phyloP scores from a whole-genome alignment of 2,329 filamentous ascomycete species.

The Drechslerella coelobrocha region DNA sequence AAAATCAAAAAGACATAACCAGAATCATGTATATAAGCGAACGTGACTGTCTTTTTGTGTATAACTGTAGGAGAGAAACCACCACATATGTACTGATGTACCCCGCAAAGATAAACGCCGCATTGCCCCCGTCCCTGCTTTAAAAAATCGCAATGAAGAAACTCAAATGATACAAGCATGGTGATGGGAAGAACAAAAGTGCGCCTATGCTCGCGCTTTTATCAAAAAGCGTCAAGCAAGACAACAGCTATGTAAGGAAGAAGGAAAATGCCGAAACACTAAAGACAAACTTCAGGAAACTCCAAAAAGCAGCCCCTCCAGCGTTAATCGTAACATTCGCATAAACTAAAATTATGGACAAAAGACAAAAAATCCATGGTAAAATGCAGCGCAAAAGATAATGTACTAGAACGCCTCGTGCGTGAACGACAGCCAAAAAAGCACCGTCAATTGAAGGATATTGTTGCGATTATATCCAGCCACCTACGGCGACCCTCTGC shows the following conservation, averaged over 20 bases:
- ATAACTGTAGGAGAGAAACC: neutral
- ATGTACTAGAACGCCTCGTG: conserved; percentile 3
- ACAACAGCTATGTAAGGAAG: neutral
- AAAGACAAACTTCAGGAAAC: neutral
- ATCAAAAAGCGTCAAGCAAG: neutral
- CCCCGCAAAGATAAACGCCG: conserved; percentile 1
- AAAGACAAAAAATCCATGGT: neutral
- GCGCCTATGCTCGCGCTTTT: neutral
- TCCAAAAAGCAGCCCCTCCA: neutral
- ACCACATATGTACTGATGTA: neutral
- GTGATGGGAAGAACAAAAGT: neutral
- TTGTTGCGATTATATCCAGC: conserved; percentile 32
- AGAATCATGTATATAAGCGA: neutral
- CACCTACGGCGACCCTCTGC: conserved; percentile 29
- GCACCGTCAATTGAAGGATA: conserved; percentile 10
- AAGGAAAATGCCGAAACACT: neutral
- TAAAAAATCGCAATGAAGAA: neutral
- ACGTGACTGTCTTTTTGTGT: conserved; percentile 3
- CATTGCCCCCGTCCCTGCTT: neutral
- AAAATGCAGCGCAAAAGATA: neutral
- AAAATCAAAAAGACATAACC: neutral
- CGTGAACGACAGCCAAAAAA: conserved; percentile 9
- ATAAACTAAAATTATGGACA: neutral
- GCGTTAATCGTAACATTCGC: conserved; percentile 1
- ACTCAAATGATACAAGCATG: neutral